Conservation (phyloP, 2,329 filamentous ascomycete genomes). For the Akanthomyces lecanii region DNA sequence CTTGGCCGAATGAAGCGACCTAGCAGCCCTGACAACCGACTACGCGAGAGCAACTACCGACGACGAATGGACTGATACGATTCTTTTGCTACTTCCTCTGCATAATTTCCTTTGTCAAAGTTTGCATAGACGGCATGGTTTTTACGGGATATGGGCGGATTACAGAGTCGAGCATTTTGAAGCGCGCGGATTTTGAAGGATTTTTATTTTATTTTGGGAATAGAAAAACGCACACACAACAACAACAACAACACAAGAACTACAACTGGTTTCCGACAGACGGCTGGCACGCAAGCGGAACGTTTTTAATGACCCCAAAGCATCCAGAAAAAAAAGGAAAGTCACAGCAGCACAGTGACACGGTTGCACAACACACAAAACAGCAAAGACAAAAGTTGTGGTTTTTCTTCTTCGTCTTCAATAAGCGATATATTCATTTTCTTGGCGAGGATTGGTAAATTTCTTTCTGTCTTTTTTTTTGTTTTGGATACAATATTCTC, state of each 20-base stretch:
- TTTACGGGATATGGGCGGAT: not conserved
- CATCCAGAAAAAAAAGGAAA: not conserved
- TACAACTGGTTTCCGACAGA: constrained; percentile 13
- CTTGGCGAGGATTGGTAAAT: not conserved
- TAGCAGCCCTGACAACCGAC: constrained; percentile 44
- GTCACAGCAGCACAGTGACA: constrained; percentile 14
- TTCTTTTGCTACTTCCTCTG: not conserved
- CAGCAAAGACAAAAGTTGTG: constrained; percentile 8
- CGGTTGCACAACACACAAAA: not conserved
- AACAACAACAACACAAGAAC: not conserved
- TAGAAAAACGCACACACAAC: not conserved
- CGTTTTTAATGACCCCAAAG: not conserved
- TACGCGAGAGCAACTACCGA: constrained; percentile 44
- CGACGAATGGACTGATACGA: constrained; percentile 29
- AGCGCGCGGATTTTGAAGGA: constrained; percentile 5
- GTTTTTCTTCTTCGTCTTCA: not conserved
- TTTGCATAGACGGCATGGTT: constrained; percentile 5
- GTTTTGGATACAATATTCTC: not conserved
- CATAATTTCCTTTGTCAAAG: not conserved
- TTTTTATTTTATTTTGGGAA: not conserved
- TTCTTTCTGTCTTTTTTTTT: not conserved
- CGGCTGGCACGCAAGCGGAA: constrained; percentile 16
- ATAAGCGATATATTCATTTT: constrained; percentile 11
- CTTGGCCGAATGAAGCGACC: constrained; percentile 41
- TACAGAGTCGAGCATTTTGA: constrained; percentile 12